Conservation (phyloP, 2,329 filamentous ascomycete genomes). For the Incumbomyces lentus region DNA sequence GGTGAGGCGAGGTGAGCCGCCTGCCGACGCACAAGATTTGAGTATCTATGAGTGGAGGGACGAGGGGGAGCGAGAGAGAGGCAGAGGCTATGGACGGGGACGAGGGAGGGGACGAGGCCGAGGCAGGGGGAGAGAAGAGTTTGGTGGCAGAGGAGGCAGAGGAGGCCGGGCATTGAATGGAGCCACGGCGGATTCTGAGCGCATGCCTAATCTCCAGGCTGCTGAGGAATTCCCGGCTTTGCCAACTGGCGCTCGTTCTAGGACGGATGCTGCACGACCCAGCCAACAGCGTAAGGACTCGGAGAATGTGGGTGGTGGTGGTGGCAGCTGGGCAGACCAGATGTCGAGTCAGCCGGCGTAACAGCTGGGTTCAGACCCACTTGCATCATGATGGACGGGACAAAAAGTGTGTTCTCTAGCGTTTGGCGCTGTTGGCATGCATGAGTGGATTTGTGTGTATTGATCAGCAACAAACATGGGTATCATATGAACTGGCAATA, state of each 20-base stretch:
- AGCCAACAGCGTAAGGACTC: not conserved
- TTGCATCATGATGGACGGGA: too few species aligned
- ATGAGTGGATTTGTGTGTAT: not conserved
- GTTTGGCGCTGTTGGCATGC: not conserved
- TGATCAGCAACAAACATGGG: too few species aligned
- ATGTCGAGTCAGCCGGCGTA: constrained; percentile 6
- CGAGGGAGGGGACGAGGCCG: constrained; percentile 10
- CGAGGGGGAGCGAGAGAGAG: constrained; percentile 11
- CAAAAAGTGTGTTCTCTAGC: too few species aligned
- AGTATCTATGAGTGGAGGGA: constrained; percentile 19
- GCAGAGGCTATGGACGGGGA: constrained; percentile 12
- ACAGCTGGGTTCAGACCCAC: too few species aligned
- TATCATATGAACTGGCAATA: too few species aligned
- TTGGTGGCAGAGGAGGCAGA: not conserved
- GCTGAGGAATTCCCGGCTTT: constrained; percentile 20
- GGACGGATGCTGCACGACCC: not conserved
- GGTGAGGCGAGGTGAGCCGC: constrained; percentile 3
- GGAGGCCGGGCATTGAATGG: not conserved
- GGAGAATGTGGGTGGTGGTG: not conserved
- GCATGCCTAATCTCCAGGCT: constrained; percentile 12
- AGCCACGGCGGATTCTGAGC: not conserved
- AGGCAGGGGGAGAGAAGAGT: constrained; percentile 9
- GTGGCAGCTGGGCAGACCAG: constrained; percentile 22
- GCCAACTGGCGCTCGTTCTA: constrained; percentile 7
- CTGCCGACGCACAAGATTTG: constrained; percentile 15